Evolutionary conservation across 2,329 filamentous ascomycete species (phyloP), one percentile per base, ranked within the genome.

Genomic region (Septoria petroselini): DNA sequence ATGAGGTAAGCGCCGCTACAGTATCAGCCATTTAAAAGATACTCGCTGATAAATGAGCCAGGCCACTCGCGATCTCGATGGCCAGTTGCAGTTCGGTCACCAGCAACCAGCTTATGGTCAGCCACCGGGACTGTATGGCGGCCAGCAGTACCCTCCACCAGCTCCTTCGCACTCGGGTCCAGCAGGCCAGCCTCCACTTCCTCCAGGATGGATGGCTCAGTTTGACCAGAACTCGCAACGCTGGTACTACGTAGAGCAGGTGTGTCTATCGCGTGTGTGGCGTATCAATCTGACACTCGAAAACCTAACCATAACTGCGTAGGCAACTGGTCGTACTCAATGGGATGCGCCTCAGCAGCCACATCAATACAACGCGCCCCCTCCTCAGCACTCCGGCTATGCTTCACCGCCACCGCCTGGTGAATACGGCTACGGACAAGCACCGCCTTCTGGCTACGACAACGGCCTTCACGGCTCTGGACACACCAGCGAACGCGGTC

Each of bases 171-270:
- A 53, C 27, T 56, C 54, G 17, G 53, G 52, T 19, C 50, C 58
- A 12, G 55, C 53, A 7, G 54, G 52, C 17, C 58, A 57, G 30
- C 76, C 82, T 18, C 71, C 78, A 53, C 71, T 84, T 56, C 75
- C 83, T 18, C 62, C 73, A 41, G 83, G 83, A 58, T 86, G 83
- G 83, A 70, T 72, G 21, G 73, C 81, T 18, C 78, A 84, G 65
- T 86, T 77, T 68, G 83, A 86, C 57, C 76, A 79, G 50, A 73
- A 72, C 50, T 71, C 75, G 52, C 78, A 83, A 62, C 78, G 80
- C 48, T 85, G 80, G 71, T 86, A 80, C 70, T 87, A 83, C 62
- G 73, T 81, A 49, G 81, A 86, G 65, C 70, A 80, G 42, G 42
- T 45, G 18, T 18, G 42, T 38, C 15, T 18, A 19, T n/a, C n/a